A percentile compares a stretch with the other conserved stretches of the same genome.
Conservation (phyloP, 805 yeast genomes). For the Candida montana region DNA sequence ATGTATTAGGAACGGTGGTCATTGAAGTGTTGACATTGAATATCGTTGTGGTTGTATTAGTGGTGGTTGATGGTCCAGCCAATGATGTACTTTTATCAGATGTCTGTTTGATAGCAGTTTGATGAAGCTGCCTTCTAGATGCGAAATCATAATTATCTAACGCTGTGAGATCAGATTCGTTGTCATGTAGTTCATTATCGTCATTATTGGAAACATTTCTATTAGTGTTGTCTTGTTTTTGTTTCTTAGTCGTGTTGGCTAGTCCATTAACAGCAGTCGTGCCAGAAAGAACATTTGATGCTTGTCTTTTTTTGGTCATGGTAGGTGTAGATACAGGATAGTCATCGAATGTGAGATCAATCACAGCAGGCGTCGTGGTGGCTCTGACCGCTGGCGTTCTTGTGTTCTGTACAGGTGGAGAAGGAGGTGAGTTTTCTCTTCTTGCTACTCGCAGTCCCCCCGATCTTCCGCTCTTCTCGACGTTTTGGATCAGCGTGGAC, state of each 20-base stretch:
- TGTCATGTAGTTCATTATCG: slow-evolving; percentile 11
- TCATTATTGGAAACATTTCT: too few species aligned
- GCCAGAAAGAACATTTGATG: not conserved
- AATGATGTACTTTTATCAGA: too few species aligned
- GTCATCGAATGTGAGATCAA: slow-evolving; percentile 26
- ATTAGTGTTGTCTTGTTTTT: slow-evolving; percentile 1
- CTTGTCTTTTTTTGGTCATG: not conserved
- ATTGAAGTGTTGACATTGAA: not conserved
- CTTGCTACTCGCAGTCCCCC: slow-evolving; percentile 18
- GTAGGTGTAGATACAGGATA: slow-evolving; percentile 4
- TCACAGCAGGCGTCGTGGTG: slow-evolving; percentile 12
- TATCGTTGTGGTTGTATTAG: not conserved
- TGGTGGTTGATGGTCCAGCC: slow-evolving; percentile 3
- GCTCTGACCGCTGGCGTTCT: slow-evolving; percentile 2
- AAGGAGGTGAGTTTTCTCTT: slow-evolving; percentile 15
- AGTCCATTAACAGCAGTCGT: not conserved
- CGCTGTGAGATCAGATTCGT: slow-evolving; percentile 14
- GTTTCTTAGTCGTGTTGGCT: slow-evolving; percentile 3
- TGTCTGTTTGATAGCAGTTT: too few species aligned
- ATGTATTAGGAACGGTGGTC: not conserved
- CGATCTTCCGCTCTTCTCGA: slow-evolving; percentile 10
- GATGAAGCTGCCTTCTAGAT: slow-evolving; percentile 1
- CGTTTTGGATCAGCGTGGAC: slow-evolving; percentile 7
- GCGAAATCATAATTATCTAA: slow-evolving; percentile 15
- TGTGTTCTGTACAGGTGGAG: slow-evolving; percentile 9